Conservation (phyloP, 768 basidiomycete genomes). For the Coprinellus micaceus region DNA sequence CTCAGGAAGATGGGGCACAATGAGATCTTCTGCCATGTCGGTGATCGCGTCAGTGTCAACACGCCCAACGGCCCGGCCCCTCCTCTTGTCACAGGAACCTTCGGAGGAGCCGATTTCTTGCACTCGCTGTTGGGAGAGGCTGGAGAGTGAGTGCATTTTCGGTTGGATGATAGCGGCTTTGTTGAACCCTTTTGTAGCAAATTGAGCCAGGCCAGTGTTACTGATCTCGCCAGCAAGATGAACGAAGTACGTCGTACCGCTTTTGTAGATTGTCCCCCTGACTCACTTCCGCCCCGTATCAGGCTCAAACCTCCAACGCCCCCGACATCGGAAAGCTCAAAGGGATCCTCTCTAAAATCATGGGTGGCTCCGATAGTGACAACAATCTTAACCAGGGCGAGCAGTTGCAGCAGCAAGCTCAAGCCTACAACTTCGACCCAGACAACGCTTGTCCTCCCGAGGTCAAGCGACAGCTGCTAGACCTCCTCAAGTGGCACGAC, state of each 20-base stretch:
- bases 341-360: slow-evolving; percentile 45
- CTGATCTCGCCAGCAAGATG: slow-evolving; percentile 53
- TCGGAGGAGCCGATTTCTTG: slow-evolving; percentile 66
- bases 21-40: slow-evolving; percentile 79
- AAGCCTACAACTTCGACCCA: slow-evolving; percentile 63
- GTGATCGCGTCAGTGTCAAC: slow-evolving; percentile 50
- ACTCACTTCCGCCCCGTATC: neutral
- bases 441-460: slow-evolving; percentile 61
- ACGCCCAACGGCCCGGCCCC: slow-evolving; percentile 55
- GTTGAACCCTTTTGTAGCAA: slow-evolving; percentile 33
- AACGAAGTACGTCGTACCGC: slow-evolving; percentile 26
- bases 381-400: slow-evolving; percentile 54
- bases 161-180: neutral
- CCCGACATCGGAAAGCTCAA: slow-evolving; percentile 37
- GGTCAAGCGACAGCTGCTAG: slow-evolving; percentile 52
- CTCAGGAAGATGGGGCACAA: slow-evolving; percentile 65
- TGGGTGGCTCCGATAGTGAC: slow-evolving; percentile 35
- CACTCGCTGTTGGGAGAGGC: slow-evolving; percentile 65
- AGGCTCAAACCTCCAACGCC: slow-evolving; percentile 33
- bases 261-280: neutral
- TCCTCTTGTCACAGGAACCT: slow-evolving; percentile 66
- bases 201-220: slow-evolving; percentile 58
- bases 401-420: slow-evolving; percentile 47
- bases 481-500: slow-evolving; percentile 64
- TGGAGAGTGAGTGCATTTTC: slow-evolving; percentile 43